Evolutionary conservation across 306 rosid genomes (phyloP).

Genomic region (Fagus sylvatica): DNA sequence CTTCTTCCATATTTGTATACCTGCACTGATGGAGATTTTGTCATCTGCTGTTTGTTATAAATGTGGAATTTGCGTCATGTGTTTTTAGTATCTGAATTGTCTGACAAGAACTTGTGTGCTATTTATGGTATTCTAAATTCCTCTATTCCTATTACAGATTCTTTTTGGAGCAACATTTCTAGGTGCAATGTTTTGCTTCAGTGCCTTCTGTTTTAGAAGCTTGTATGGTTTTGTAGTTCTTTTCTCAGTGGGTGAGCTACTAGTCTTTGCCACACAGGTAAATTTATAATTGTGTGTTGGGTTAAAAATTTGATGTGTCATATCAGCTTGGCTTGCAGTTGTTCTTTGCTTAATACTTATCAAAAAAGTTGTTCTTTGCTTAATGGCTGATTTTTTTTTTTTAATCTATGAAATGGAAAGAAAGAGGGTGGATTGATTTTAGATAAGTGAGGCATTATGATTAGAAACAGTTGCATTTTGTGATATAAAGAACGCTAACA

Average conservation of each 20-base stretch:
- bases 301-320: constrained; percentile 18
- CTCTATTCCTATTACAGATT: constrained; percentile 57
- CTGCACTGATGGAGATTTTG: not conserved
- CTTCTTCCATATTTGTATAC: constrained; percentile 1
- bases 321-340: constrained; percentile 7
- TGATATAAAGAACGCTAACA: not conserved
- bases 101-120: constrained; percentile 3
- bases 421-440: not conserved
- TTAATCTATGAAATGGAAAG: not conserved
- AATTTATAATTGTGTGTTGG: constrained; percentile 20
- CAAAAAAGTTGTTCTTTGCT: constrained; percentile 5
- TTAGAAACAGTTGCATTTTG: not conserved
- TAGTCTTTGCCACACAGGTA: constrained; percentile 87
- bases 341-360: not conserved
- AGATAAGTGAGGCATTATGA: not conserved
- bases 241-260: constrained; percentile 78
- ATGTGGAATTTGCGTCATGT: not conserved
- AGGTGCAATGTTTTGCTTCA: constrained; percentile 80
- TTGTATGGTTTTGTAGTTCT: constrained; percentile 63
- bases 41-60: not conserved
- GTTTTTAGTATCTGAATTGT: not conserved
- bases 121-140: constrained; percentile 23
- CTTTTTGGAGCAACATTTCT: constrained; percentile 78
- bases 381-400: not conserved
- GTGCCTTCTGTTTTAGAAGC: constrained; percentile 71